These are phyloP conservation scores for Myriosclerotinia curreyana DNA, from an alignment of 2,329 filamentous ascomycete species.

Conservation along the genomic window DNA sequence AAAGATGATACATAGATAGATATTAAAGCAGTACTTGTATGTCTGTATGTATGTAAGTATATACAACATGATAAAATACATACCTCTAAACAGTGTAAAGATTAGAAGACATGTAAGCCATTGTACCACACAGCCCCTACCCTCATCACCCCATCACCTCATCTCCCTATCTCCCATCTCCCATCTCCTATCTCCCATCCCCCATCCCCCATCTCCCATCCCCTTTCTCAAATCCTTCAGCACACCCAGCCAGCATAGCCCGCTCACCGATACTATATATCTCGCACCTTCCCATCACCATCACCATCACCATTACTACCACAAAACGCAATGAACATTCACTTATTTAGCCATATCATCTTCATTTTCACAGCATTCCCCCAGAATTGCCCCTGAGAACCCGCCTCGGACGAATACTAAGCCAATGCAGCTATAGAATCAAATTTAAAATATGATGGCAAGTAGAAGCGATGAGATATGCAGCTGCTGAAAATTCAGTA, in stretches of 20 bases:
- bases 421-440: neutral
- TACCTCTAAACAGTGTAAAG: too few species aligned
- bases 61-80: neutral
- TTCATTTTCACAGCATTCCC: neutral
- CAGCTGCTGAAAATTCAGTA: slow-evolving; percentile 11
- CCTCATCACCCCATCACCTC: neutral
- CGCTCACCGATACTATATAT: too few species aligned
- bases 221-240: neutral
- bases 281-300: too few species aligned
- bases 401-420: accelerated
- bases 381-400: neutral
- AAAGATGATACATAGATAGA: neutral
- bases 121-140: too few species aligned
- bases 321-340: neutral
- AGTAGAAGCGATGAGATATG: neutral
- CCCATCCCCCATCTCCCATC: too few species aligned
- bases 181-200: too few species aligned
- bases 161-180: too few species aligned
- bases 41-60: too few species aligned
- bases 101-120: neutral
- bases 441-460: neutral
- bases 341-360: neutral
- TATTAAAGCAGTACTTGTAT: neutral
- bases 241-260: too few species aligned
- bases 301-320: too few species aligned